Evolutionary conservation across 140 eudicot genomes (phyloP).

Genomic region (Flaveria floridana): DNA sequence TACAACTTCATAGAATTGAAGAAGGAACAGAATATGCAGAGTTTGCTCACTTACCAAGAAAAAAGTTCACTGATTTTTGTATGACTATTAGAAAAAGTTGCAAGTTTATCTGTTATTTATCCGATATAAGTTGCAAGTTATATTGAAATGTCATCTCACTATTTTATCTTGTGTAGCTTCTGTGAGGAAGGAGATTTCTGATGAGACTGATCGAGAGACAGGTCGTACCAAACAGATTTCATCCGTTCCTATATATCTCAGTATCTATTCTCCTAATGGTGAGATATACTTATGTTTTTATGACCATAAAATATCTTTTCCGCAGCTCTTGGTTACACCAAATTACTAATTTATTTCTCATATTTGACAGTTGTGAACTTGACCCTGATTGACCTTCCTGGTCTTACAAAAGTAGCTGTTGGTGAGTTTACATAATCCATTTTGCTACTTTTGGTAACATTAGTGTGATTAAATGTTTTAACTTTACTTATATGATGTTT

Average conservation of each 20-base stretch:
- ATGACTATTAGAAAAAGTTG: conserved; percentile 18
- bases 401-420: conserved; percentile 55
- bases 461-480: not conserved
- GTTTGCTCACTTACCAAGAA: conserved; percentile 83
- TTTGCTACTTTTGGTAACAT: conserved; percentile 14
- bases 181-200: conserved; percentile 91
- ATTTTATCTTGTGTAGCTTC: conserved; percentile 55
- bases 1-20: conserved; percentile 46
- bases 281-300: conserved; percentile 31
- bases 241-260: conserved; percentile 86
- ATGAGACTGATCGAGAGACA: conserved; percentile 97
- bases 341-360: conserved; percentile 18
- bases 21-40: conserved; percentile 81
- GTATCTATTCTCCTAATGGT: conserved; percentile 95
- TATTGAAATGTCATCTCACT: conserved; percentile 3
- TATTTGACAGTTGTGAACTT: conserved; percentile 50
- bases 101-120: not conserved
- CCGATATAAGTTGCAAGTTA: conserved; percentile 17
- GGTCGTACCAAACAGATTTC: conserved; percentile 78
- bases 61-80: conserved; percentile 83
- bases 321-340: conserved; percentile 19
- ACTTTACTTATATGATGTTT: conserved; percentile 16
- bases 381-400: conserved; percentile 61
- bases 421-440: conserved; percentile 37
- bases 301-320: conserved; percentile 2